Conservation (phyloP, 2,329 filamentous ascomycete species). For the Claviceps sp. region DNA sequence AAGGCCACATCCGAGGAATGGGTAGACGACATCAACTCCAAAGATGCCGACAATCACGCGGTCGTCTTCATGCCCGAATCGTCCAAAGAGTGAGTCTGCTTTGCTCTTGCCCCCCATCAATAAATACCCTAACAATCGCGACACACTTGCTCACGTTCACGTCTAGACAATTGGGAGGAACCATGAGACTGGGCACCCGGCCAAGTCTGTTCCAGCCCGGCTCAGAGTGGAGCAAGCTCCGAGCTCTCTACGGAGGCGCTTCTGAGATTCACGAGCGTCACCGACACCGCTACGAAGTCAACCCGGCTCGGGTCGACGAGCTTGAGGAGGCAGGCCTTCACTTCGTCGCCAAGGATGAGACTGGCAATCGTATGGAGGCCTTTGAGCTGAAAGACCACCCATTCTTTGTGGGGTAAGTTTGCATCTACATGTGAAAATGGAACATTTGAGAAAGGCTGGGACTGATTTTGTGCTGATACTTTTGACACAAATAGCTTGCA, state of each 20-base stretch:
- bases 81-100: slow-evolving; percentile 21
- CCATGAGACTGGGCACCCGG: slow-evolving; percentile 71
- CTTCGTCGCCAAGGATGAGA: slow-evolving; percentile 70
- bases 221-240: slow-evolving; percentile 66
- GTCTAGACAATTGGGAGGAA: slow-evolving; percentile 52
- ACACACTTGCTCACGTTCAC: neutral
- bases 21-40: slow-evolving; percentile 11
- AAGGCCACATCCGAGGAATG: slow-evolving; percentile 45
- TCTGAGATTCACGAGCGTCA: slow-evolving; percentile 57
- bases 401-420: slow-evolving; percentile 48
- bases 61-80: slow-evolving; percentile 87
- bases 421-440: neutral
- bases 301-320: slow-evolving; percentile 59
- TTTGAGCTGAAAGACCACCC: slow-evolving; percentile 73
- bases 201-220: slow-evolving; percentile 61
- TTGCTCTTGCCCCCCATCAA: neutral
- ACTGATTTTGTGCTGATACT: neutral
- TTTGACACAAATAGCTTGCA: slow-evolving; percentile 42
- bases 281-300: slow-evolving; percentile 83
- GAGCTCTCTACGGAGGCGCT: slow-evolving; percentile 54
- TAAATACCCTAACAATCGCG: neutral
- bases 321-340: slow-evolving; percentile 55
- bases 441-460: neutral
- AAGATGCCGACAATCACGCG: slow-evolving; percentile 49
- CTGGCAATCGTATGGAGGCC: slow-evolving; percentile 68